Evolutionary conservation across 371 early-diverging fungal species (phyloP).

Genomic region (Thermomucor indicae-seudaticae): DNA sequence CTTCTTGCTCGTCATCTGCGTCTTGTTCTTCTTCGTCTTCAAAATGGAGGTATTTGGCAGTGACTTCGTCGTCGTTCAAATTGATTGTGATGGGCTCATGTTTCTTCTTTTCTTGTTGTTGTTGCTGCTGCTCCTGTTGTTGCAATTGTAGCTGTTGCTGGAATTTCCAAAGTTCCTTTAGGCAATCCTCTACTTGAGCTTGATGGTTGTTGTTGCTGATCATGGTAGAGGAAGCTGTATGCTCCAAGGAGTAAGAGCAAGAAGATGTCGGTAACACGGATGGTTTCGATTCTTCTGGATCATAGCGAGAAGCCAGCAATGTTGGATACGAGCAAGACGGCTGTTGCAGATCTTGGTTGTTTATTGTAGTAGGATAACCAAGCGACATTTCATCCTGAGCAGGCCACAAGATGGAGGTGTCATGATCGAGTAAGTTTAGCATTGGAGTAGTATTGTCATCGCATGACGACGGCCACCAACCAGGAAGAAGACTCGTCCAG

Average conservation of each 20-base stretch:
- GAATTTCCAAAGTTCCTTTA: slow-evolving; percentile 6
- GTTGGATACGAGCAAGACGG: slow-evolving; percentile 13
- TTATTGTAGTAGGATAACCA: too few species aligned
- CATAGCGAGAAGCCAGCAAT: slow-evolving; percentile 15
- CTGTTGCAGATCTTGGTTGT: too few species aligned
- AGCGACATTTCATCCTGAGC: too few species aligned
- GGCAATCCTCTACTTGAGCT: slow-evolving; percentile 7
- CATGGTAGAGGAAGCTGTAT: too few species aligned
- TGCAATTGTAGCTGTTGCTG: slow-evolving; percentile 13
- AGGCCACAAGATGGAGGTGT: too few species aligned
- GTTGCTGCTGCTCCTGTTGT: slow-evolving; percentile 8
- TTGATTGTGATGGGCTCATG: slow-evolving; percentile 17
- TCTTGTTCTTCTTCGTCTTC: slow-evolving; percentile 18
- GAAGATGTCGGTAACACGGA: too few species aligned
- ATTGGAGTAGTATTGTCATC: too few species aligned
- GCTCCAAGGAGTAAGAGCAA: too few species aligned
- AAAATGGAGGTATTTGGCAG: slow-evolving; percentile 13
- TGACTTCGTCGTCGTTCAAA: slow-evolving; percentile 20
- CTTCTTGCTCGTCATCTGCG: slow-evolving; percentile 1
- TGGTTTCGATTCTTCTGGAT: slow-evolving; percentile 11
- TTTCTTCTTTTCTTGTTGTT: slow-evolving; percentile 2
- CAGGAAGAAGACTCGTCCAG: too few species aligned
- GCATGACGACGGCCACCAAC: too few species aligned
- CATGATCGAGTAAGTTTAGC: too few species aligned
- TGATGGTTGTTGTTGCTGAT: background rate